Evolutionary conservation across 2,329 filamentous ascomycete species (phyloP), one percentile per base, ranked within the genome.

Genomic region (Didymella arachidicola): DNA sequence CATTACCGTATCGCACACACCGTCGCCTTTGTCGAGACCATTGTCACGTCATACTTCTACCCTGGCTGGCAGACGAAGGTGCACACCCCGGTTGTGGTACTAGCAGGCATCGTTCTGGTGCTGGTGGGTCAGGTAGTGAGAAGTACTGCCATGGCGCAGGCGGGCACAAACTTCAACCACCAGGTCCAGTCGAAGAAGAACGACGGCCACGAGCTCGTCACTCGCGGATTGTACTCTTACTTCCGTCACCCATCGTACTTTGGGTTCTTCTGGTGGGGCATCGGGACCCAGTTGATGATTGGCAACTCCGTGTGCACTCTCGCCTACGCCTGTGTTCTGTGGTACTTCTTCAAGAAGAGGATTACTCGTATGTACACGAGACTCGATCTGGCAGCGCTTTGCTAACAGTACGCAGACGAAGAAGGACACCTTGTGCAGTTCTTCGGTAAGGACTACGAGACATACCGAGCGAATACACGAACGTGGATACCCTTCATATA

Each of bases 211-310:
- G 82, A 82, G 45, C 84, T 99, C n/a, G 91, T 99, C 2, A 96
- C 90, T 0, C 82, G 81, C 27, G 95, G 95, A 0, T 80, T 98
- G 32, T 99, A 98, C 76, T 80, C 81, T 7, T 76, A 84, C 43
- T 80, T 96, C 51, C 83, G 95, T 25, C 95, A 99, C 77, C 95
- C 95, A 12, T 90, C 90, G 59, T 99, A 99, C 79, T 97, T 98
- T 80, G 95, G 94, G 3, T 99, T 97, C 81, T 99, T 97, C 78
- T 98, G 93, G 88, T 99, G 94, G 94, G 92, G 91, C 0, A 72
- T 98, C n/a, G 95, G 95, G 5, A 97, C 93, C 12, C 95, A 99
- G 81, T 73, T 98, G 42, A 87, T 96, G 53, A 82, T 97, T 63
- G 94, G 94, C 18, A 99, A 99, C 78, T 79, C 85, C 8, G 65